phyloP scores from a whole-genome alignment of 1,284 basidiomycete species.

The Moniliella sp. region DNA sequence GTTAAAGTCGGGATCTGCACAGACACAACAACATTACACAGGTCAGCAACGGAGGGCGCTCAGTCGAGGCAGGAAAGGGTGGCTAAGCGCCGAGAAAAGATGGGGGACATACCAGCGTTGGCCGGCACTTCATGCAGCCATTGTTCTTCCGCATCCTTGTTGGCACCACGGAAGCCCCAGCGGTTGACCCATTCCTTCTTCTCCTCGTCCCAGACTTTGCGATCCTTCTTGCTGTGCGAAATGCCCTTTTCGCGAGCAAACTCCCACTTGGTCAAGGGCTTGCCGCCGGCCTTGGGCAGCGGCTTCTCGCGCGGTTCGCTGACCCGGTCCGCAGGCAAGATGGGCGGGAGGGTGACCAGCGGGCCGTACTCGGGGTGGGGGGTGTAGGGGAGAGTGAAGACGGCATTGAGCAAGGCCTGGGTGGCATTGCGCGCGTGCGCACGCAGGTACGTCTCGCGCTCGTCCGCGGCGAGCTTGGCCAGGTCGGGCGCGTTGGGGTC shows the following conservation, averaged over 20 bases:
- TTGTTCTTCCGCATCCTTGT: conserved; percentile 64
- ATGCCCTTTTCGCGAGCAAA: conserved; percentile 91
- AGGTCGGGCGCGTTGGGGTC: conserved; percentile 67
- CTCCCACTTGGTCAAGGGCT: conserved; percentile 88
- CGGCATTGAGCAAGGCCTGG: conserved; percentile 54
- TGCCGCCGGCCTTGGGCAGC: conserved; percentile 56
- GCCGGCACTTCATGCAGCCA: conserved; percentile 78
- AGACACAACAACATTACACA: conserved; percentile 3
- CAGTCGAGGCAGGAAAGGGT: conserved; percentile 1
- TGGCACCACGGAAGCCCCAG: conserved; percentile 63
- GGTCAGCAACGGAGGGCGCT: neutral
- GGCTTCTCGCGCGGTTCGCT: conserved; percentile 68
- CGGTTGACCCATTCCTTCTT: conserved; percentile 72
- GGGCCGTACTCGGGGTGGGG: conserved; percentile 55
- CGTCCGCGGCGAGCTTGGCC: conserved; percentile 49
- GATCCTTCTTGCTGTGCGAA: conserved; percentile 49
- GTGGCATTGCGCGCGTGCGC: conserved; percentile 63
- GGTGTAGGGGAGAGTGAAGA: conserved; percentile 62
- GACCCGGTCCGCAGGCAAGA: conserved; percentile 37
- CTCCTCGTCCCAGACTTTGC: conserved; percentile 80
- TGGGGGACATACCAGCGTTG: conserved; percentile 39
- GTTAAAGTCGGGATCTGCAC: conserved; percentile 48
- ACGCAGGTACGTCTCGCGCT: conserved; percentile 60
- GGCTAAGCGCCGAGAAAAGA: conserved; percentile 6
- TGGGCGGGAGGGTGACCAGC: conserved; percentile 52